These are phyloP conservation scores for Trichoderma semiorbis DNA, from an alignment of 2,329 filamentous ascomycete genomes.

Conservation along the genomic window DNA sequence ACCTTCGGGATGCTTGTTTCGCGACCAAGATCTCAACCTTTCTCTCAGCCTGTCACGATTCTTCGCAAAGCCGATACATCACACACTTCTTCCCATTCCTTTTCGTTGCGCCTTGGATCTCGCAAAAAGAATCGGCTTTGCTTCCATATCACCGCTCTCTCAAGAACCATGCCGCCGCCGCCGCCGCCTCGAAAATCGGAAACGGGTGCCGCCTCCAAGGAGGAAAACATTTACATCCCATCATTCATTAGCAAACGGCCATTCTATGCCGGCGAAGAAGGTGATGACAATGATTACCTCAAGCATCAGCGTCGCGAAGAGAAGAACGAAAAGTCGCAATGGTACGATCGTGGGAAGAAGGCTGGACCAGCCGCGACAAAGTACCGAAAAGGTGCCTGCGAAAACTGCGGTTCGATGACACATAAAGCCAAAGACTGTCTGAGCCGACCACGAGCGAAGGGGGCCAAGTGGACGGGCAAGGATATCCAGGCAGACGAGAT, in stretches of 20 bases:
- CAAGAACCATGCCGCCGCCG: slow-evolving; percentile 27
- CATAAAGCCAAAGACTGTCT: slow-evolving; percentile 95
- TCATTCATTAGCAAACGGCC: slow-evolving; percentile 97
- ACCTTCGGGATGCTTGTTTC: background rate
- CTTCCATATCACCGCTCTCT: too few species aligned
- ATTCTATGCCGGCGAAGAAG: slow-evolving; percentile 84
- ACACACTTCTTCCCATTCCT: too few species aligned
- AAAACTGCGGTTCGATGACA: slow-evolving; percentile 96
- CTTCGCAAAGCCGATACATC: background rate
- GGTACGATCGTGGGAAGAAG: slow-evolving; percentile 90
- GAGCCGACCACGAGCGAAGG: slow-evolving; percentile 79
- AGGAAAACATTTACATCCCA: slow-evolving; percentile 98
- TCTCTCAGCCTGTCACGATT: background rate
- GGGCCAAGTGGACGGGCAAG: slow-evolving; percentile 86
- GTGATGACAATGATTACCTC: slow-evolving; percentile 80
- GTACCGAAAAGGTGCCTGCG: slow-evolving; percentile 95
- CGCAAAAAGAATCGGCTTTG: background rate
- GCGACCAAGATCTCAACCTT: background rate
- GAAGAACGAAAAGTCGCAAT: slow-evolving; percentile 72
- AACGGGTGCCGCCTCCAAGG: slow-evolving; percentile 57
- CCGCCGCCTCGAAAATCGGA: slow-evolving; percentile 35
- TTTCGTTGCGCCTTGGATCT: background rate
- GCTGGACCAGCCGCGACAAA: slow-evolving; percentile 86
- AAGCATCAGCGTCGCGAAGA: slow-evolving; percentile 76
- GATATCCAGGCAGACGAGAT: slow-evolving; percentile 92